phyloP scores from a whole-genome alignment of 2,329 filamentous ascomycete genomes.

The Alternaria triticimaculans region DNA sequence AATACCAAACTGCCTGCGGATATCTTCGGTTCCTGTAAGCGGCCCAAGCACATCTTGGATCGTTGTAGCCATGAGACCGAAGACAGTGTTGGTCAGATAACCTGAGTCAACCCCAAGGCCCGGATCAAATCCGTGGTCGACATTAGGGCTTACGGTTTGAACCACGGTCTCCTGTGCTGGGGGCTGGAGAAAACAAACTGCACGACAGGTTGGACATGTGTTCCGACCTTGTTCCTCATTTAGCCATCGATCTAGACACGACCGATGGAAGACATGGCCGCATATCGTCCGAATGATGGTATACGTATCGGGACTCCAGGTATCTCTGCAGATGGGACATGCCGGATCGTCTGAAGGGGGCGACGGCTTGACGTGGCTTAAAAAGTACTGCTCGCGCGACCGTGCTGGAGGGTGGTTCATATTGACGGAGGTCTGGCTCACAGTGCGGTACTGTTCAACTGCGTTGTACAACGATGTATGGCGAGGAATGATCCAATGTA shows the following conservation, averaged over 20 bases:
- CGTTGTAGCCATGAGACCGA: background rate
- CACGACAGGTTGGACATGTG: background rate
- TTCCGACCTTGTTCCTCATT: background rate
- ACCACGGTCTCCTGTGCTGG: background rate
- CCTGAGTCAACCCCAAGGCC: background rate
- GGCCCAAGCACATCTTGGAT: background rate
- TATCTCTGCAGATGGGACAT: background rate
- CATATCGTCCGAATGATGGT: background rate
- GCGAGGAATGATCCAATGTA: background rate
- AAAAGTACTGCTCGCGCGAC: background rate
- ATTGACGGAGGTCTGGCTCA: background rate
- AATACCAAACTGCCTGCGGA: background rate
- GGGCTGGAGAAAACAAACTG: background rate
- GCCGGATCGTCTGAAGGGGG: background rate
- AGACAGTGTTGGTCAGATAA: background rate
- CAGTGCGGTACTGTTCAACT: background rate
- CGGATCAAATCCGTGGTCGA: background rate
- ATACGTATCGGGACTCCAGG: background rate
- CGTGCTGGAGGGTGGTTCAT: background rate
- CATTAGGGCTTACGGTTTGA: background rate
- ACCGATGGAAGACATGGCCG: background rate
- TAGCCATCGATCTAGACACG: background rate
- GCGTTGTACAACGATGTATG: background rate
- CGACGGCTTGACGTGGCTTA: background rate
- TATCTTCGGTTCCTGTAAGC: background rate